phyloP scores from a whole-genome alignment of 2,329 filamentous ascomycete genomes.

The Aspergillus tanneri region DNA sequence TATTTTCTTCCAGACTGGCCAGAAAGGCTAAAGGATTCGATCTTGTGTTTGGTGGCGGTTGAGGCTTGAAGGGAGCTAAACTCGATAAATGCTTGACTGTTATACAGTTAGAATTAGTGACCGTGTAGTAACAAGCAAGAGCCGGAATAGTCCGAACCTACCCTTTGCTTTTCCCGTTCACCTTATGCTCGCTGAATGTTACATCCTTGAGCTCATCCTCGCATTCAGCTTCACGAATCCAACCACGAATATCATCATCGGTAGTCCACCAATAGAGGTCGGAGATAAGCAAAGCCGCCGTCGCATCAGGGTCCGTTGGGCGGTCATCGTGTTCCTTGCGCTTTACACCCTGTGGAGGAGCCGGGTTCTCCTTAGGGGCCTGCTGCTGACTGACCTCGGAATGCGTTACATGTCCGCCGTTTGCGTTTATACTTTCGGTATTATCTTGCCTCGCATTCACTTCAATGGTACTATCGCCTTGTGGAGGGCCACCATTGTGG shows the following conservation, averaged over 20 bases:
- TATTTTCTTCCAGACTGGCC: slow-evolving; percentile 64
- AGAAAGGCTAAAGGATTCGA: slow-evolving; percentile 64
- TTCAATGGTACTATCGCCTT: slow-evolving; percentile 19
- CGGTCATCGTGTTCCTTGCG: slow-evolving; percentile 61
- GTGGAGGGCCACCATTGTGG: slow-evolving; percentile 24
- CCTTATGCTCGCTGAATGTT: slow-evolving; percentile 97
- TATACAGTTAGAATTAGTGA: neutral
- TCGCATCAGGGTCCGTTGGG: slow-evolving; percentile 59
- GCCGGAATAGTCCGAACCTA: slow-evolving; percentile 41
- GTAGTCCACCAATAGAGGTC: slow-evolving; percentile 97
- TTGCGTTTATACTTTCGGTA: slow-evolving; percentile 25
- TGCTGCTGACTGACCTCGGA: slow-evolving; percentile 23
- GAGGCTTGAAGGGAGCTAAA: slow-evolving; percentile 81
- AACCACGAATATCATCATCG: slow-evolving; percentile 89
- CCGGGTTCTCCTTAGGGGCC: slow-evolving; percentile 19
- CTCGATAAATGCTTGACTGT: slow-evolving; percentile 76
- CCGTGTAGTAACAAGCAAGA: neutral
- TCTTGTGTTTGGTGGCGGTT: slow-evolving; percentile 76
- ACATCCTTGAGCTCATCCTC: slow-evolving; percentile 88
- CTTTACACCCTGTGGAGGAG: slow-evolving; percentile 59
- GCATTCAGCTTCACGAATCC: slow-evolving; percentile 73
- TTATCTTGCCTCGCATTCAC: slow-evolving; percentile 26
- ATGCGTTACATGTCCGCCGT: slow-evolving; percentile 26
- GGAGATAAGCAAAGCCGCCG: slow-evolving; percentile 75
- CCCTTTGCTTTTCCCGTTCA: slow-evolving; percentile 99